Percentiles rank a stretch among this genome's conserved stretches.
Evolutionary conservation across 371 early-diverging fungal species (phyloP).

Genomic region (Mucor mucedo): DNA sequence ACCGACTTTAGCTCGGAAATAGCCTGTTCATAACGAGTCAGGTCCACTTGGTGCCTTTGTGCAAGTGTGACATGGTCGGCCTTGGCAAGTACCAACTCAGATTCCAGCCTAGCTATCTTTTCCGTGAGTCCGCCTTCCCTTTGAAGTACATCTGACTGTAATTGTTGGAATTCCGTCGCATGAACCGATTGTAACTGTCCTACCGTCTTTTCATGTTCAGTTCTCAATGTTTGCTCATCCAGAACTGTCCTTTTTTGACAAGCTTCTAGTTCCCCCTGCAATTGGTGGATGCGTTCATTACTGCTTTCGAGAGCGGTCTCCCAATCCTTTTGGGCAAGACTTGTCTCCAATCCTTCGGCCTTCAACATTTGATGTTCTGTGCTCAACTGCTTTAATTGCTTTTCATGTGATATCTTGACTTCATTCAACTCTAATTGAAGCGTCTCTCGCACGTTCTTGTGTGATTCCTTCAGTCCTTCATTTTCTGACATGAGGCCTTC

Average conservation of each 20-base stretch:
- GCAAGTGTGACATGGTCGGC: constrained; percentile 3
- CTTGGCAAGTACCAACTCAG: constrained; percentile 1
- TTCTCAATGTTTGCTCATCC: no score
- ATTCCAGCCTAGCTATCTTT: constrained; percentile 1
- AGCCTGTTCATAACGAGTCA: not conserved
- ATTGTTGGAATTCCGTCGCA: not conserved
- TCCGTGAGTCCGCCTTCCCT: not conserved
- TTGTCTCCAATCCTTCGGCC: not conserved
- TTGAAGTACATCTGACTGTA: not conserved
- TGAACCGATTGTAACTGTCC: not conserved
- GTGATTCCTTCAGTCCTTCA: not conserved
- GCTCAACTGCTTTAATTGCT: not conserved
- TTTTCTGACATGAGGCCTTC: not conserved
- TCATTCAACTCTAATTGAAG: not conserved
- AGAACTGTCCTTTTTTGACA: not conserved
- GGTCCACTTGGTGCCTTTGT: not conserved
- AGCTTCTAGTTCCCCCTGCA: not conserved
- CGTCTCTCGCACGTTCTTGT: not conserved
- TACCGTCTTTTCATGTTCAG: not conserved
- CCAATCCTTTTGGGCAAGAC: not conserved
- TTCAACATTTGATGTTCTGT: not conserved
- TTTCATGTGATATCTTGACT: not conserved
- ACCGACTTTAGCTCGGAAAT: not conserved
- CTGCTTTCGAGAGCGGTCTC: no score
- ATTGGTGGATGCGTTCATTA: no score